Percentiles rank a stretch among this genome's conserved stretches.
phyloP scores from a whole-genome alignment of 495 filamentous ascomycete genomes.

The Penicillium odoratum region DNA sequence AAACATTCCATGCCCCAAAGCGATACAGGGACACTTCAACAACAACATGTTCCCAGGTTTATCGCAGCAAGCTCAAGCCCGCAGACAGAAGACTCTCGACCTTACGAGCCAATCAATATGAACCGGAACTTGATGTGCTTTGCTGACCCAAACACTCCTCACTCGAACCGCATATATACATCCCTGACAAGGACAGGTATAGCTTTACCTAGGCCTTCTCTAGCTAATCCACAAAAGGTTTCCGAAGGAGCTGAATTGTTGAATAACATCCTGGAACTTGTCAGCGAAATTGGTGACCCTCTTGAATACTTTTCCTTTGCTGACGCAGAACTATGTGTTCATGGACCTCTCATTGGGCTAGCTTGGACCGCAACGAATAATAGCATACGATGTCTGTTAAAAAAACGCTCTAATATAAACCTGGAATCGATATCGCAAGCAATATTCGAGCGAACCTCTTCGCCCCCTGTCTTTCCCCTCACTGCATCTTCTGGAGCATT shows the following conservation, averaged over 20 bases:
- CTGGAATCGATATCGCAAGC: not conserved
- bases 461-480: not conserved
- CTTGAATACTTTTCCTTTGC: not conserved
- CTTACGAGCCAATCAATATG: conserved; percentile 8
- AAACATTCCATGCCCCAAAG: too few relatives aligned
- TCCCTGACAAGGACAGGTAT: not conserved
- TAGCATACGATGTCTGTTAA: not conserved
- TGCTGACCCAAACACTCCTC: conserved; percentile 4
- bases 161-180: not conserved
- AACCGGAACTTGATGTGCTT: conserved; percentile 6
- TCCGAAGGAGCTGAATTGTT: not conserved
- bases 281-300: conserved; percentile 2
- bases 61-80: not conserved
- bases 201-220: not conserved
- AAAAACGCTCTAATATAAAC: not conserved
- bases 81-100: not conserved
- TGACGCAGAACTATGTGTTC: not conserved
- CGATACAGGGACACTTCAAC: too few relatives aligned
- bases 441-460: conserved; percentile 5
- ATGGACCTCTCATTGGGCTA: not conserved
- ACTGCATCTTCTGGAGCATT: conserved; percentile 1
- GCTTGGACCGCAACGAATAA: not conserved
- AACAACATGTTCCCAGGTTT: not conserved
- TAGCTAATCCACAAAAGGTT: not conserved
- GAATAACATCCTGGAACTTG: conserved; percentile 1